Evolutionary conservation across 345 rosid genomes (phyloP).

Genomic region (Toxicodendron radicans): DNA sequence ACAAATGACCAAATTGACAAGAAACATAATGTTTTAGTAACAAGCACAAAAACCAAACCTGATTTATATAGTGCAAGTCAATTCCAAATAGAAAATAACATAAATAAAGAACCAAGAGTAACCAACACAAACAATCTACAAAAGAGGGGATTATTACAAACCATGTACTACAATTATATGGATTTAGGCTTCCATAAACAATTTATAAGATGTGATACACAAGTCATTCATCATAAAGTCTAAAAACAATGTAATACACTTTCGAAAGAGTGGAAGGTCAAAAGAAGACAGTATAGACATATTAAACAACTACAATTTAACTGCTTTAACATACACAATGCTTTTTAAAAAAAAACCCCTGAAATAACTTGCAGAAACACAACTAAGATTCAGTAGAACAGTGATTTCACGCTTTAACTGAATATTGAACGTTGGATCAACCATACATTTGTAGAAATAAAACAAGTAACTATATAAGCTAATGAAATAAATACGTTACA

Average conservation of each 20-base stretch:
- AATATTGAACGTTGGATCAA: neutral
- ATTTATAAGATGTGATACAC: neutral
- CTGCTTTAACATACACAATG: neutral
- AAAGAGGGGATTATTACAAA: neutral
- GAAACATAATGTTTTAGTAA: neutral
- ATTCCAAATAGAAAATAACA: neutral
- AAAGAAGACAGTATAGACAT: neutral
- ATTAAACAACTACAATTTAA: neutral
- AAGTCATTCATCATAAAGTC: neutral
- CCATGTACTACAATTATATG: neutral
- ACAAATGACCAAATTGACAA: neutral
- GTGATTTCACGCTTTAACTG: neutral
- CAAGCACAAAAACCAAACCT: neutral
- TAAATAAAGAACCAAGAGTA: neutral
- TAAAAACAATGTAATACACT: neutral
- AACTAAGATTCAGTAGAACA: neutral
- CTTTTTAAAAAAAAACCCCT: neutral
- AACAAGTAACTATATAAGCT: neutral
- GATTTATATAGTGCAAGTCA: neutral
- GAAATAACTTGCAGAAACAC: neutral
- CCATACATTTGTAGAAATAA: neutral
- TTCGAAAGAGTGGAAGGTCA: neutral
- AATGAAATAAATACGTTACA: neutral
- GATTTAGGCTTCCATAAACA: neutral
- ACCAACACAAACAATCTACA: neutral